phyloP scores from a whole-genome alignment of 2,329 filamentous ascomycete species.

The Stachybotrys chartarum region DNA sequence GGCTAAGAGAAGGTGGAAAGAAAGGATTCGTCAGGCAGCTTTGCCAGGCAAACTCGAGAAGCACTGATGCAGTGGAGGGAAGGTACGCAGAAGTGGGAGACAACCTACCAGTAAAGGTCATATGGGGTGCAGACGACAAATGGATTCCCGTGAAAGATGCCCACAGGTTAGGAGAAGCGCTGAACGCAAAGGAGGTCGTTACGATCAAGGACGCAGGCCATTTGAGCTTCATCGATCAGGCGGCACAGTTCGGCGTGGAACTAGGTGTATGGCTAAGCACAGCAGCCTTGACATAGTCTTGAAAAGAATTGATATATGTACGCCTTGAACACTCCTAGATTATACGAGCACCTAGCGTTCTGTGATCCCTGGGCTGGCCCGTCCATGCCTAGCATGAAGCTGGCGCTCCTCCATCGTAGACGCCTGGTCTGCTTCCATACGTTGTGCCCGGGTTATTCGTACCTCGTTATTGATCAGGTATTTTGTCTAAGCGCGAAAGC shows the following conservation, averaged over 20 bases:
- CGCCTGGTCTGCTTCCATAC: neutral
- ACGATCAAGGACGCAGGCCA: conserved; percentile 31
- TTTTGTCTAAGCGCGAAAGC: conserved; percentile 23
- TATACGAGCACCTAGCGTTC: neutral
- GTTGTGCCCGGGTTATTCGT: too few species aligned
- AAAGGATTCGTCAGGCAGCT: conserved; percentile 32
- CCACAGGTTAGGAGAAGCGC: conserved; percentile 14
- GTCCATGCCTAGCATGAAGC: neutral
- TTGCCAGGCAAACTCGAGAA: conserved; percentile 16
- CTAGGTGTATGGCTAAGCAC: conserved; percentile 22
- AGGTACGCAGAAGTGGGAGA: conserved; percentile 26
- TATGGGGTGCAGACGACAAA: conserved; percentile 35
- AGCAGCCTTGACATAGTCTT: neutral
- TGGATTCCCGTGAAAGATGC: conserved; percentile 35
- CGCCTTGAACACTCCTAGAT: too few species aligned
- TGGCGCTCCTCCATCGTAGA: neutral
- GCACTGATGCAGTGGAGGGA: conserved; percentile 24
- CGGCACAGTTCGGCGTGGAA: conserved; percentile 28
- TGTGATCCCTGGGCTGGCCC: neutral
- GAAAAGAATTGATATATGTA: neutral
- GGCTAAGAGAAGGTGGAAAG: conserved; percentile 20
- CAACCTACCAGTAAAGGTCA: conserved; percentile 28
- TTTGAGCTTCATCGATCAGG: conserved; percentile 36
- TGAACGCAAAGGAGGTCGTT: conserved; percentile 23
- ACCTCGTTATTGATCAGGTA: too few species aligned